Conservation (phyloP, 176 grass and related monocot genomes). For the Cymbopogon citratus region DNA sequence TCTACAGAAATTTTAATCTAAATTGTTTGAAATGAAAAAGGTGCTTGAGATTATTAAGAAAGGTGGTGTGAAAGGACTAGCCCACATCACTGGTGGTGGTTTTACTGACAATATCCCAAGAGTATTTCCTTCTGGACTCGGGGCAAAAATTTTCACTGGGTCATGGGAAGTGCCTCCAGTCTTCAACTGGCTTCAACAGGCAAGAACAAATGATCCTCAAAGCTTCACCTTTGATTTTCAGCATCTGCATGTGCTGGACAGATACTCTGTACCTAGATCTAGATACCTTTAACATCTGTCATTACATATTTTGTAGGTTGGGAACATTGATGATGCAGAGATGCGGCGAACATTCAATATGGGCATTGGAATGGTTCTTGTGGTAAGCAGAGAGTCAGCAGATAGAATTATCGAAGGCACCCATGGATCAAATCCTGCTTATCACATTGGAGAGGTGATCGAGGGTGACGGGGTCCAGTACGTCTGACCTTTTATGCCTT, state of each 20-base stretch:
- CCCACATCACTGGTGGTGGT: constrained; percentile 89
- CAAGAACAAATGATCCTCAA: background rate
- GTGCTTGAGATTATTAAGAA: constrained; percentile 77
- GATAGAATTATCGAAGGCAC: constrained; percentile 42
- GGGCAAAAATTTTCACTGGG: constrained; percentile 52
- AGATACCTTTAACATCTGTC: background rate
- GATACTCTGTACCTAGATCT: background rate
- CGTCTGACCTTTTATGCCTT: constrained; percentile 16
- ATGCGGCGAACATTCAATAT: constrained; percentile 96
- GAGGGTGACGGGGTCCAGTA: constrained; percentile 63
- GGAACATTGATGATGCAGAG: constrained; percentile 69
- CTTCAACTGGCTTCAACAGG: constrained; percentile 76
- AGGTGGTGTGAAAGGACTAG: constrained; percentile 83
- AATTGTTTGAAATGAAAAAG: constrained; percentile 29
- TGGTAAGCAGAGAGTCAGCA: constrained; percentile 48
- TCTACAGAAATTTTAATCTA: background rate
- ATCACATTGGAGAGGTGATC: constrained; percentile 78
- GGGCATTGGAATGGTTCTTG: constrained; percentile 89
- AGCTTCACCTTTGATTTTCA: background rate
- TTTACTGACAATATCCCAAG: constrained; percentile 92
- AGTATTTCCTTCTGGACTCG: constrained; percentile 65
- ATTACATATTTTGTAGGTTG: constrained; percentile 43
- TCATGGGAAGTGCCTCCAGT: constrained; percentile 73
- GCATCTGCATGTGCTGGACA: background rate
- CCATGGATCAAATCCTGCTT: constrained; percentile 17